These are phyloP conservation scores for Candida incommunis DNA, from an alignment of 805 yeast species.

Conservation along the genomic window DNA sequence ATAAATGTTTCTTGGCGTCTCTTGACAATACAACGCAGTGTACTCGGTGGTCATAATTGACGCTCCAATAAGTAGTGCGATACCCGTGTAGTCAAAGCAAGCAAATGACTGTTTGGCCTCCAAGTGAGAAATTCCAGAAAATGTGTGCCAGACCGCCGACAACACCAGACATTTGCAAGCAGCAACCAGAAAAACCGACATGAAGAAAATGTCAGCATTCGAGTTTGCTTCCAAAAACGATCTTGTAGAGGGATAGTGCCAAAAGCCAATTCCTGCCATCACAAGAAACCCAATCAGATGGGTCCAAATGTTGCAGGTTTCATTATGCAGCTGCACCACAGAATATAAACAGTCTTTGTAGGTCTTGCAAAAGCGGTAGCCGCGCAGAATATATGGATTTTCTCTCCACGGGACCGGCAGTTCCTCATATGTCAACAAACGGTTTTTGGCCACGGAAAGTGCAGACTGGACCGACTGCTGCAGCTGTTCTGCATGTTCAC, in stretches of 20 bases:
- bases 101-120: constrained; percentile 61
- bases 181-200: constrained; percentile 54
- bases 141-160: constrained; percentile 86
- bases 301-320: constrained; percentile 87
- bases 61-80: constrained; percentile 78
- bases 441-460: constrained; percentile 14
- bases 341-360: constrained; percentile 48
- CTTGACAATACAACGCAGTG: constrained; percentile 52
- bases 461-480: constrained; percentile 13
- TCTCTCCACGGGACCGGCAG: constrained; percentile 90
- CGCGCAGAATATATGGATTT: constrained; percentile 68
- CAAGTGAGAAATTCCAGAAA: constrained; percentile 58
- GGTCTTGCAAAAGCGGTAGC: constrained; percentile 67
- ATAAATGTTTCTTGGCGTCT: constrained; percentile 33
- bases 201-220: constrained; percentile 34
- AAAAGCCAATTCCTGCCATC: constrained; percentile 39
- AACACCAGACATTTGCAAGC: constrained; percentile 65
- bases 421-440: constrained; percentile 67
- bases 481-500: constrained; percentile 4
- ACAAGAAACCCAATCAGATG: constrained; percentile 60
- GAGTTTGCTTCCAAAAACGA: constrained; percentile 28
- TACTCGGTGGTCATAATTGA: constrained; percentile 81
- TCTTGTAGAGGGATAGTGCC: constrained; percentile 49
- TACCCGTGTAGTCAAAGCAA: constrained; percentile 91
- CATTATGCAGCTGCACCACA: constrained; percentile 61